Evolutionary conservation across 148 eudicot genomes (phyloP).

Genomic region (Polygonum aviculare): DNA sequence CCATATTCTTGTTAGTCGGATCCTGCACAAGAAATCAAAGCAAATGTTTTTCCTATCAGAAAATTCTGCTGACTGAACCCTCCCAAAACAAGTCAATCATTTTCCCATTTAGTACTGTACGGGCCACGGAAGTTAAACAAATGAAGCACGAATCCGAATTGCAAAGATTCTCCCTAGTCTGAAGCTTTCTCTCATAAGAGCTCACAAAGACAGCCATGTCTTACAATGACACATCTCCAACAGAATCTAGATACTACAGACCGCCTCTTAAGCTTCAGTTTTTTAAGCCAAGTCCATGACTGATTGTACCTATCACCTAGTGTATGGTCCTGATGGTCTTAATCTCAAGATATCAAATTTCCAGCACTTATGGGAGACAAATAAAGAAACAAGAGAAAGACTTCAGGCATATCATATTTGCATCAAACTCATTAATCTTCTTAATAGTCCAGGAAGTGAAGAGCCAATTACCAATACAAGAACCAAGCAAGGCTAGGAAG

Average conservation of each 20-base stretch:
- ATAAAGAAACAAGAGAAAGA: neutral
- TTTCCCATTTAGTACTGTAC: neutral
- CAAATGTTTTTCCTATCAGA: neutral
- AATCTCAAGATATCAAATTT: neutral
- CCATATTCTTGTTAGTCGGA: conserved; percentile 57
- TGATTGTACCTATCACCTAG: neutral
- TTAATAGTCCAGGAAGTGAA: neutral
- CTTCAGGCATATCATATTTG: neutral
- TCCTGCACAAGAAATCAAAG: conserved; percentile 38
- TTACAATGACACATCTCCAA: neutral
- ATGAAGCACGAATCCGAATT: neutral
- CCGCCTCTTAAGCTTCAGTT: neutral
- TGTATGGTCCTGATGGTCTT: neutral
- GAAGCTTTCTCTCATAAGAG: neutral
- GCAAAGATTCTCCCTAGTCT: neutral
- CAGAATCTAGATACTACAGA: neutral
- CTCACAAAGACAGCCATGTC: neutral
- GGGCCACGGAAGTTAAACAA: neutral
- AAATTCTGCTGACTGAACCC: neutral
- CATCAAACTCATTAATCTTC: neutral
- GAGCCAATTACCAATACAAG: neutral
- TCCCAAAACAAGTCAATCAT: neutral
- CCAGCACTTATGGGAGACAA: neutral
- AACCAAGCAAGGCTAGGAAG: neutral
- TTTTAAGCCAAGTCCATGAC: too few relatives aligned